Conservation (phyloP, 2,329 filamentous ascomycete species). For the Fusarium falciforme region DNA sequence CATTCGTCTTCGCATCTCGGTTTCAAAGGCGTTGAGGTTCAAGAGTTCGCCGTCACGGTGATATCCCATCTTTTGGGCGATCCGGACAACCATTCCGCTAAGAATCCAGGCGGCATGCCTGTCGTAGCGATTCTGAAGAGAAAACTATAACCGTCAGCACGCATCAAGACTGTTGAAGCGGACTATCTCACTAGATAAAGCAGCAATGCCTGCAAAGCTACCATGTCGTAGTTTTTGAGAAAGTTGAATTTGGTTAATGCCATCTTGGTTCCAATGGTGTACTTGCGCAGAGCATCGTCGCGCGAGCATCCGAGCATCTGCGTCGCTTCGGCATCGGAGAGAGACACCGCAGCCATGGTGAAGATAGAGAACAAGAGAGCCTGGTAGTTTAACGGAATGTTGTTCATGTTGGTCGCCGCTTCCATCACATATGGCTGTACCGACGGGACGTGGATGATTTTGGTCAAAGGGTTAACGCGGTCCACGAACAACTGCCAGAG, state of each 20-base stretch:
- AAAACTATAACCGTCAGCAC: conserved; percentile 54
- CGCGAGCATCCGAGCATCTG: conserved; percentile 63
- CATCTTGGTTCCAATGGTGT: conserved; percentile 62
- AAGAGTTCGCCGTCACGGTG: conserved; percentile 70
- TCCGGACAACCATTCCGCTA: conserved; percentile 69
- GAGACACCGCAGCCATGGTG: conserved; percentile 66
- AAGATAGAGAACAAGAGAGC: conserved; percentile 75
- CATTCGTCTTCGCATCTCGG: conserved; percentile 74
- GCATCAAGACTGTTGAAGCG: not conserved
- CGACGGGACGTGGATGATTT: conserved; percentile 77
- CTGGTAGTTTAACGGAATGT: conserved; percentile 68
- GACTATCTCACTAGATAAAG: conserved; percentile 62
- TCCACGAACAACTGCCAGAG: conserved; percentile 82
- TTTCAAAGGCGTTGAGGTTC: conserved; percentile 70
- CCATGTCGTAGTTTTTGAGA: conserved; percentile 67
- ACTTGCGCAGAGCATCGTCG: conserved; percentile 62
- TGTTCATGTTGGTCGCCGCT: conserved; percentile 66
- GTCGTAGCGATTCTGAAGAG: conserved; percentile 68
- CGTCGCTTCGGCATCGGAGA: conserved; percentile 66
- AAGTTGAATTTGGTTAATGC: conserved; percentile 67
- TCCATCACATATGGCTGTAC: conserved; percentile 74
- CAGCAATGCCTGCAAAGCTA: conserved; percentile 68
- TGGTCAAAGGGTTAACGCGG: conserved; percentile 79
- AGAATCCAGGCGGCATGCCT: conserved; percentile 70
- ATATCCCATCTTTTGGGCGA: conserved; percentile 75